Evolutionary conservation across 495 filamentous ascomycete species (phyloP), one percentile per base, ranked within the genome.

Genomic region (Symbiotaphrina buchneri): DNA sequence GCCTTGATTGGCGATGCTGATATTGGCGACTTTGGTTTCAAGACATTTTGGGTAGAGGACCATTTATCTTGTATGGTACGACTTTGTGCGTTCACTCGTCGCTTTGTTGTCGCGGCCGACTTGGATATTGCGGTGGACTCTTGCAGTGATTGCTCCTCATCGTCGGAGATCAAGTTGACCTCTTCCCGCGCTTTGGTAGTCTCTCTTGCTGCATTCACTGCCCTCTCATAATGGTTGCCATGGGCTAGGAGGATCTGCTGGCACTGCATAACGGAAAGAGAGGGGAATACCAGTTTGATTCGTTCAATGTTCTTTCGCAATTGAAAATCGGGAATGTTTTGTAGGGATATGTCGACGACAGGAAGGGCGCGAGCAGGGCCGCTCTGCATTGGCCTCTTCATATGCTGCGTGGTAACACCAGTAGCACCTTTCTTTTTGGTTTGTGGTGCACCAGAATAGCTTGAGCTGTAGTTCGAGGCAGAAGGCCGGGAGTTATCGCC

Each of bases 61-160:
- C 65, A 78, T 40, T 68, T 70, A 30, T 74, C 59, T 27, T 63
- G 59, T 34, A 79, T 72, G 2, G 59, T 55, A 27, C 45, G 59
- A 3, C 52, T 52, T 7, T 64, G 60, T 15, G 58, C 56, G 40
- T 71, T 72, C 39, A 76, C 57, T n/a, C 28, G 29, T 18, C 29
- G 21, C 27, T 33, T 22, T 14, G 31, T 27, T 24, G 35, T 35
- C 17, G 10, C 6, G n/a, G n/a, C n/a, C n/a, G n/a, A n/a, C 21
- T 24, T 37, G 17, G 8, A 6, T 13, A 21, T n/a, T 3, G 10
- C 20, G 1, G 21, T 10, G 10, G 30, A 6, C 17, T 10, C 15
- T 20, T 13, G 20, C 6, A 18, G 27, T 4, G 45, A 33, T n/a
- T 49, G 44, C 26, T 63, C 49, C 35, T 52, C 47, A n/a, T 51